phyloP scores from a whole-genome alignment of 2,329 filamentous ascomycete genomes.

The Aureobasidium pullulans region DNA sequence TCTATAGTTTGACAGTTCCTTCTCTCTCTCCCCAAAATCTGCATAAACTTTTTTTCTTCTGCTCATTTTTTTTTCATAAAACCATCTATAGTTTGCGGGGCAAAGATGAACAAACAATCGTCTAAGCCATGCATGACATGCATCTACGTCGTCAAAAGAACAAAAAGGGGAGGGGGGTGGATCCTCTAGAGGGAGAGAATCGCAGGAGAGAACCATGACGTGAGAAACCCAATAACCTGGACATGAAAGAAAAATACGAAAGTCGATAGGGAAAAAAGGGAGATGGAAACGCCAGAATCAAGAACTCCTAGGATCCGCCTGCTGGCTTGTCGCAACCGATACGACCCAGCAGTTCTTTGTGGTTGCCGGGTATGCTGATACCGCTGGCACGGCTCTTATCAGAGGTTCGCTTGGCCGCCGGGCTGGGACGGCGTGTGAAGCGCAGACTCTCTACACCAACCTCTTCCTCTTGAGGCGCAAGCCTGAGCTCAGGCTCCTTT shows the following conservation, averaged over 20 bases:
- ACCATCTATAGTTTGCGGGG: too few relatives aligned
- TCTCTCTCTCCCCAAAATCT: not conserved
- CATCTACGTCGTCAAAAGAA: not conserved
- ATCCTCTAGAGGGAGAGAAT: not conserved
- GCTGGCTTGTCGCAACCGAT: constrained; percentile 73
- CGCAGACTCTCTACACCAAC: constrained; percentile 66
- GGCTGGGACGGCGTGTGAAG: constrained; percentile 41
- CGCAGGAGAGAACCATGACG: not conserved
- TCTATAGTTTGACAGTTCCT: not conserved
- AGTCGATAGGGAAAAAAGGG: not conserved
- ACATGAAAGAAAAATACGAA: not conserved
- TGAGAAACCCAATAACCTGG: not conserved
- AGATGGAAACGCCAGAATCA: not conserved
- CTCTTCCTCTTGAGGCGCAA: constrained; percentile 52
- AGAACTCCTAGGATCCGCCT: not conserved
- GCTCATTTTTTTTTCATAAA: too few relatives aligned
- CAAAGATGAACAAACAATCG: too few relatives aligned
- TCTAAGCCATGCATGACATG: not conserved
- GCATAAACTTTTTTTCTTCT: not conserved
- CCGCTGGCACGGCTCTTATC: constrained; percentile 38
- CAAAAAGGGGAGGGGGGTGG: not conserved
- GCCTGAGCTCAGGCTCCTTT: constrained; percentile 22
- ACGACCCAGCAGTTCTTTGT: constrained; percentile 71
- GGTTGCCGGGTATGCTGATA: constrained; percentile 62
- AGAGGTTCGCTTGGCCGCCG: constrained; percentile 33